Evolutionary conservation across 768 basidiomycete species (phyloP), one percentile per base, ranked within the genome.

Genomic region (Termitomyces sp.): DNA sequence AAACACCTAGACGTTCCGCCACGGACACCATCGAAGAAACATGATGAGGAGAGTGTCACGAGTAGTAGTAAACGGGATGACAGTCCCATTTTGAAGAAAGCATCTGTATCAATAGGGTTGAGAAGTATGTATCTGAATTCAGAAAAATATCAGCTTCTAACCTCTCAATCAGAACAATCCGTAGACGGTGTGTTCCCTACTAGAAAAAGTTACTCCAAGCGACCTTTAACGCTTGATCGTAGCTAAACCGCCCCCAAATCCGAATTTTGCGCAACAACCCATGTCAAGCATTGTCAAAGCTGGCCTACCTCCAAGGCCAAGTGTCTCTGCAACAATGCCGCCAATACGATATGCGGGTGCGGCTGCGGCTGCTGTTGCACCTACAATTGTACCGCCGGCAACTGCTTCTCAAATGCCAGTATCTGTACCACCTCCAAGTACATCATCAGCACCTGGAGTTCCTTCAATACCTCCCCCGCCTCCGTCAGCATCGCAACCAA

Each of bases 331-430:
- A 33, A 69, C 79, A 22, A 70, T 92, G 56, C 89, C 92, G 45
- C 89, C 93, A 13, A 90, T 95, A 67, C 81, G 90, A 51, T 97
- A 97, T 69, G 88, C 96, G 33, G 84, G 92, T n/a, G 94, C 93
- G 0, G 95, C 94, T 2, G 94, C 93, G 15, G 80, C 79, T 3
- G 74, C 81, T 56, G 75, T 79, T 55, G 68, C 74, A 13, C 69
- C 76, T 52, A 62, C 71, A 31, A 31, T 70, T 33, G 44, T 66
- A 29, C 53, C 66, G 44, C 64, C 72, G 53, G 62, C 67, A 24
- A 70, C 60, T 42, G 63, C 61, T 22, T 78, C 80, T 2, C 67
- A 76, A 59, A 71, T 77, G 26, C 69, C 75, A 24, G 55, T 70
- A 24, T 64, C 90, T 39, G 78, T 66, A 12, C 61, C 69, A 34